Evolutionary conservation across 2,329 filamentous ascomycete genomes (phyloP).

Genomic region (Ophiocordyceps robertsii): DNA sequence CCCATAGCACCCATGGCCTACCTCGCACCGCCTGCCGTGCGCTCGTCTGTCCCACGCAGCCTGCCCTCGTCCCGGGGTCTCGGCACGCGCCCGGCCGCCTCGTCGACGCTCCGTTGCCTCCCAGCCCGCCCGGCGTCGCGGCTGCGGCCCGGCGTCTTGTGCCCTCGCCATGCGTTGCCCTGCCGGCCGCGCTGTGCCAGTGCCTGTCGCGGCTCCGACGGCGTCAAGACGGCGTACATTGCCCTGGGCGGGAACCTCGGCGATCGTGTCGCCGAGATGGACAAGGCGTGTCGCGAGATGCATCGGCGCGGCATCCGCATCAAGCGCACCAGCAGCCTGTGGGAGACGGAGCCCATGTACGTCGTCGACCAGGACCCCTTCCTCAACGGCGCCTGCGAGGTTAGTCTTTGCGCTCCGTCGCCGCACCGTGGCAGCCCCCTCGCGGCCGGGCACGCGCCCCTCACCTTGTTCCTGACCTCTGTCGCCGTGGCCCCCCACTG

Average conservation of each 20-base stretch:
- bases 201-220: conserved; percentile 15
- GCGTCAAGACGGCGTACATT: conserved; percentile 52
- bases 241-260: conserved; percentile 90
- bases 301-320: conserved; percentile 59
- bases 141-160: neutral
- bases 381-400: conserved; percentile 86
- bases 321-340: conserved; percentile 71
- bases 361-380: conserved; percentile 79
- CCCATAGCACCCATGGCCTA: no score
- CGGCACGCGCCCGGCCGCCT: neutral
- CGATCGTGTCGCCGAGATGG: conserved; percentile 72
- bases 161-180: neutral
- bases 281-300: conserved; percentile 70
- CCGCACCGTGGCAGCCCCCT: neutral
- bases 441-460: neutral
- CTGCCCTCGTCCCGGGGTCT: no score
- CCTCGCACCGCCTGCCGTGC: no score
- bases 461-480: neutral
- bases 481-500: neutral
- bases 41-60: no score
- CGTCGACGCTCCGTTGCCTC: neutral
- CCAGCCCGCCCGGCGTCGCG: neutral
- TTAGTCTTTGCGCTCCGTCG: conserved; percentile 17
- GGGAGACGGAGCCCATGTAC: conserved; percentile 97
- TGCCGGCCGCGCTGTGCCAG: conserved; percentile 15